These are phyloP conservation scores for Annulohypoxylon maeteangense DNA, from an alignment of 495 filamentous ascomycete species.

Conservation along the genomic window DNA sequence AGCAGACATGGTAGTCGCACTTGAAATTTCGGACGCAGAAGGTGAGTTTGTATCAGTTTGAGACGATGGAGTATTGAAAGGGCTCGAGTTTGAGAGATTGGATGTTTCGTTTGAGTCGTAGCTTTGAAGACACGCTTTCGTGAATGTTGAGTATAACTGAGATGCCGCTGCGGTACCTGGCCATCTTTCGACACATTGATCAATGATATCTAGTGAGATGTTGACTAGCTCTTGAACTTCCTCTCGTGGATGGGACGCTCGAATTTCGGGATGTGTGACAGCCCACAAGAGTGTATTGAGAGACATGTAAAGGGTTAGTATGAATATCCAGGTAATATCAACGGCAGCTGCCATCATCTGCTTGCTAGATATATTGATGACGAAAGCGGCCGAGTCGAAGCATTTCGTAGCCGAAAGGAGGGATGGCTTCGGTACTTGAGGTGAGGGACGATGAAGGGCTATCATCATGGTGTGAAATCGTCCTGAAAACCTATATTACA, in stretches of 20 bases:
- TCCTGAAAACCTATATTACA: slow-evolving; percentile 72
- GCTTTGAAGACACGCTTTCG: slow-evolving; percentile 83
- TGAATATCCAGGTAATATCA: slow-evolving; percentile 92
- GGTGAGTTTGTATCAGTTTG: slow-evolving; percentile 58
- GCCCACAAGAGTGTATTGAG: slow-evolving; percentile 90
- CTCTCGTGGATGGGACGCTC: slow-evolving; percentile 71
- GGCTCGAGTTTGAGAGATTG: slow-evolving; percentile 63
- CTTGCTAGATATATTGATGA: slow-evolving; percentile 78
- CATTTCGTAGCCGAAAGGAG: slow-evolving; percentile 76
- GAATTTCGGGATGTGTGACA: slow-evolving; percentile 79
- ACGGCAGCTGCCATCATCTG: slow-evolving; percentile 78
- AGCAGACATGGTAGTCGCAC: slow-evolving; percentile 31
- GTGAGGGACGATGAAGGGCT: slow-evolving; percentile 85
- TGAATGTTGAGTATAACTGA: slow-evolving; percentile 79
- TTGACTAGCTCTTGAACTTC: slow-evolving; percentile 77
- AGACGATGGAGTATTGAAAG: slow-evolving; percentile 71
- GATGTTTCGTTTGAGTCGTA: slow-evolving; percentile 71
- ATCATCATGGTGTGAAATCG: slow-evolving; percentile 86
- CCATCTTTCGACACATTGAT: slow-evolving; percentile 82
- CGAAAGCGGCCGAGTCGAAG: slow-evolving; percentile 81
- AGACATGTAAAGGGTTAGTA: slow-evolving; percentile 85
- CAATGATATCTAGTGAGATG: slow-evolving; percentile 77
- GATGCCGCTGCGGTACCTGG: slow-evolving; percentile 87
- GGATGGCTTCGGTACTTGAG: slow-evolving; percentile 87
- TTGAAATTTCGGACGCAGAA: slow-evolving; percentile 50